Base-by-base conservation (phyloP, 352 stramenopile species). In the Plasmopara viticola region DNA sequence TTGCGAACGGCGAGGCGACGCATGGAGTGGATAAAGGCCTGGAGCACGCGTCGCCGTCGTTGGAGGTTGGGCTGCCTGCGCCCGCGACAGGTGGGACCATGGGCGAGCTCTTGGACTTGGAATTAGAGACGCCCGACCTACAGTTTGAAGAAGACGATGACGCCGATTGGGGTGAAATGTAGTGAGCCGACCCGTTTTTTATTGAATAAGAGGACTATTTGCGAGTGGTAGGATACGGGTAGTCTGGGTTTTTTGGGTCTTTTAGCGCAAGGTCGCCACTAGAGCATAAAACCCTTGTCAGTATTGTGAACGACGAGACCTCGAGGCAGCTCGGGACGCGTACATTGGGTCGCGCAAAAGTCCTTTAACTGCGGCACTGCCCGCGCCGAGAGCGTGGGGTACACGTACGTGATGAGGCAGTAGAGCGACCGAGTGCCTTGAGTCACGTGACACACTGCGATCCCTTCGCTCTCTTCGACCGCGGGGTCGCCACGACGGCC, bases 111-210 rank as follows among this genome's bases (percentile, higher is more conserved):
- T 56, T 91, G 34, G 81, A 91, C 60, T 91, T 89, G 60, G 78
- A 88, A 50, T 39, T 87, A 42, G 72, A 80, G 28, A 86, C 80
- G 54, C 74, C 79, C n/a, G 77, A 87, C 44, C 70, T 88, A 38
- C 64, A 85, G 38, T 88, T 88, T 54, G 77, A 88, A 41, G 80
- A 90, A 45, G 78, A 91, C 33, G 80, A 91, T 48, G 80, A 91
- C 42, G 76, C 74, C 33, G 81, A 91, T 55, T 91, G 81, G 81
- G 81, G 81, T 18, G 81, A 91, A 52, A 91, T 91, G 81, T 91
- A 80, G 35, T 5, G 5, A 9, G 5, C 30, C 5, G 30, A 9
- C 30, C 9, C 30, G 30, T 34, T 34, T 34, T 34, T 34, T 34
- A 9, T 9, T 9, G 5, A 9, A 34, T 34, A 34, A 9, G 5